A percentile compares a stretch with the other conserved stretches of the same genome.
Conservation (phyloP, 192 early-diverging fungal genomes). For the Entomortierella beljakovae region DNA sequence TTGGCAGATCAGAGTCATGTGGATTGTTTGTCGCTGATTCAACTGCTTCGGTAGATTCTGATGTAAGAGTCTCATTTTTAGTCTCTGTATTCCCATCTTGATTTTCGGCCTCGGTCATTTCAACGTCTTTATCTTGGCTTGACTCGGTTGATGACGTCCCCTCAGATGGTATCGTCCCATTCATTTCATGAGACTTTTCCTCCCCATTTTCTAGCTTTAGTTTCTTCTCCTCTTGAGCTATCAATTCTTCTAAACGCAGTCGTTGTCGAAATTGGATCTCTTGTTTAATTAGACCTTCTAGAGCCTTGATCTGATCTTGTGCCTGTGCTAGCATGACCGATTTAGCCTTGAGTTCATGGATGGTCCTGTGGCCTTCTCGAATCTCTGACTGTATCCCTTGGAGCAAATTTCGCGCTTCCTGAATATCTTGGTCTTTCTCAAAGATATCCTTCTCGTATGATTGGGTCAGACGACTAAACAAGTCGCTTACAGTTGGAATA, state of each 20-base stretch:
- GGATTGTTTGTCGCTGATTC: neutral
- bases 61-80: neutral
- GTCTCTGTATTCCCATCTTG: neutral
- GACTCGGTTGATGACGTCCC: neutral
- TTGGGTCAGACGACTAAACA: constrained; percentile 55
- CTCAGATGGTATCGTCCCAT: neutral
- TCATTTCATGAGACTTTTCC: neutral
- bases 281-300: constrained; percentile 32
- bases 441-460: constrained; percentile 60
- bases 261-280: constrained; percentile 50
- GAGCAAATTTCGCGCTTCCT: constrained; percentile 47
- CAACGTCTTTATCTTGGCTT: neutral
- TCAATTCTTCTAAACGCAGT: constrained; percentile 35
- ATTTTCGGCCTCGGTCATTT: neutral
- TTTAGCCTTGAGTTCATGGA: constrained; percentile 27
- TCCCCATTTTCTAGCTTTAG: neutral
- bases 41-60: neutral
- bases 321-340: constrained; percentile 14
- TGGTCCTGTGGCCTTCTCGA: constrained; percentile 36
- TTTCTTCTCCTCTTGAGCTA: constrained; percentile 24
- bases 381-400: constrained; percentile 41
- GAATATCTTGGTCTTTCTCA: constrained; percentile 58
- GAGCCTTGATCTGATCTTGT: constrained; percentile 23
- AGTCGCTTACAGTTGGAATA: constrained; percentile 52
- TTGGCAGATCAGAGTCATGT: no score